These are phyloP conservation scores for Corchorus capsularis DNA, from an alignment of 345 rosid species.

Conservation along the genomic window DNA sequence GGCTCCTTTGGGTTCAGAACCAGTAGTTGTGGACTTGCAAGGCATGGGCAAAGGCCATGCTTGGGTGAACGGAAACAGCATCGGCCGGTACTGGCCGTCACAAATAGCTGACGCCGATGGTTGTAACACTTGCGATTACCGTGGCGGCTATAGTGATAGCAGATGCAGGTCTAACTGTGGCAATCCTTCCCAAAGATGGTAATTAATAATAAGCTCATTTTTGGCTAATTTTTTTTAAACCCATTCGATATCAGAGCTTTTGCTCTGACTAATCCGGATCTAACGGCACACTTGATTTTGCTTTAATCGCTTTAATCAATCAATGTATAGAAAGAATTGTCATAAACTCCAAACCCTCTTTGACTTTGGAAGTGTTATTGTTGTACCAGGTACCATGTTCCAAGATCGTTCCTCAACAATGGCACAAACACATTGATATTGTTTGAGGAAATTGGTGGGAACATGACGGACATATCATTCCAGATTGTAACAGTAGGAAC, in stretches of 20 bases:
- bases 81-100: slow-evolving; percentile 75
- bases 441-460: slow-evolving; percentile 66
- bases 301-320: too few relatives aligned
- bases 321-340: background rate
- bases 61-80: slow-evolving; percentile 72
- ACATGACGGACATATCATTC: slow-evolving; percentile 36
- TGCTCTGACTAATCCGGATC: too few relatives aligned
- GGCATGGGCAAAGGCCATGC: slow-evolving; percentile 77
- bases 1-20: slow-evolving; percentile 57
- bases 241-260: too few relatives aligned
- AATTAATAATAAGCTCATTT: background rate
- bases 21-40: slow-evolving; percentile 63
- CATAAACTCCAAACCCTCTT: background rate
- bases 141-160: slow-evolving; percentile 32
- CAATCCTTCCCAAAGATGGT: slow-evolving; percentile 61
- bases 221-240: too few relatives aligned
- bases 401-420: slow-evolving; percentile 40
- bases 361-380: background rate
- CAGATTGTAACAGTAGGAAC: slow-evolving; percentile 47
- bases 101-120: slow-evolving; percentile 33
- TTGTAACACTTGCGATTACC: slow-evolving; percentile 55
- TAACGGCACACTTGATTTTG: too few relatives aligned
- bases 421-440: slow-evolving; percentile 41
- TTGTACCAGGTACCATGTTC: slow-evolving; percentile 55
- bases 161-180: slow-evolving; percentile 55